phyloP scores from a whole-genome alignment of 495 filamentous ascomycete species.

The Aspergillus olivimuriae region DNA sequence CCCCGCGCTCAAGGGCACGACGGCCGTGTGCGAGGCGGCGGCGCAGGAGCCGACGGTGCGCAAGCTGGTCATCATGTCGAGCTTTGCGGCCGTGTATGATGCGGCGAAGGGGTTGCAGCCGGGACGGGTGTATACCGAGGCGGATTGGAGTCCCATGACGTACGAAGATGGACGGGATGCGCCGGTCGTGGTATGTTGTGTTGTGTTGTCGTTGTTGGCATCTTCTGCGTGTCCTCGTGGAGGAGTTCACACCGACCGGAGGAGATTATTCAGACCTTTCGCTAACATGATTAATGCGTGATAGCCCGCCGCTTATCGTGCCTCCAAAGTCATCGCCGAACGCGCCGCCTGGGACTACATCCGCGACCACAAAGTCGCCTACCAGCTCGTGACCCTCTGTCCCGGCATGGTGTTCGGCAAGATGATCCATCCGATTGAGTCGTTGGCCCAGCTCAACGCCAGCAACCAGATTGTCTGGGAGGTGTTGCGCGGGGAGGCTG shows the following conservation, averaged over 20 bases:
- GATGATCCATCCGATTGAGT: conserved; percentile 24
- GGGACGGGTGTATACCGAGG: conserved; percentile 22
- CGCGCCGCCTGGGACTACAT: conserved; percentile 28
- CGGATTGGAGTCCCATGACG: conserved; percentile 30
- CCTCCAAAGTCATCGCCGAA: conserved; percentile 30
- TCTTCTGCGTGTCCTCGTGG: not conserved
- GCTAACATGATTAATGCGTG: no score
- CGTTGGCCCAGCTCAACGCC: conserved; percentile 17
- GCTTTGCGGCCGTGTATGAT: conserved; percentile 29
- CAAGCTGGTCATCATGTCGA: conserved; percentile 26
- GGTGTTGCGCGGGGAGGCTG: conserved; percentile 12
- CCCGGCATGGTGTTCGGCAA: conserved; percentile 25
- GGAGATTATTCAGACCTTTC: no score
- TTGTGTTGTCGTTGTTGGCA: conserved; percentile 5
- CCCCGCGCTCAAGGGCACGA: conserved; percentile 26
- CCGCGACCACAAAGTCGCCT: conserved; percentile 15
- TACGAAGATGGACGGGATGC: conserved; percentile 30
- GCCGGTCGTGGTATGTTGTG: conserved; percentile 13
- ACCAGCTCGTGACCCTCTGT: conserved; percentile 18
- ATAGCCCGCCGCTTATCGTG: conserved; percentile 27
- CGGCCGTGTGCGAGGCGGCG: conserved; percentile 24
- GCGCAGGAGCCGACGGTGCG: conserved; percentile 10
- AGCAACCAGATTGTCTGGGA: conserved; percentile 27
- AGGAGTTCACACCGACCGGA: no score
- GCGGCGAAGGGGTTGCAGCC: conserved; percentile 20